Evolutionary conservation across 2,329 filamentous ascomycete species (phyloP), one percentile per base, ranked within the genome.

Genomic region (Paracorniculantispora psalliotae): DNA sequence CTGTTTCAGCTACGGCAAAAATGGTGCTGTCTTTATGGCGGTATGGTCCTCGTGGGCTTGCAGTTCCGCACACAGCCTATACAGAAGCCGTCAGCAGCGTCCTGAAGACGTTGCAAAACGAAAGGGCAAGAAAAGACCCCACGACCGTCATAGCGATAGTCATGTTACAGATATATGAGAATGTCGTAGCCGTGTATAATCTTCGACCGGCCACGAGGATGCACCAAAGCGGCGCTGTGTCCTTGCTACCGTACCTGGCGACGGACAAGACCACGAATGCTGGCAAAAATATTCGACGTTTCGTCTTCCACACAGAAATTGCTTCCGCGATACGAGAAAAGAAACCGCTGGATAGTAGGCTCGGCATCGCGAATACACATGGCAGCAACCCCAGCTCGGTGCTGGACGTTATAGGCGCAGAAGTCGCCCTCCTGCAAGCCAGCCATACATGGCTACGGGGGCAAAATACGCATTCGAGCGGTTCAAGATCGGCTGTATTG

Each of bases 1-100:
- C 63, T 21, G 53, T 62, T 23, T 44, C 49, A 12, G 59, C 46
- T 3, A 25, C 47, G 6, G 44, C 55, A 2, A 23, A 30, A 7
- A 21, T 13, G 23, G 47, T 51, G 4, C 10, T 58, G 13, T 41
- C 37, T 13, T 4, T 58, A 37, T 58, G 47, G 55, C 54, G 33
- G 3, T 33, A 57, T 17, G 51, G 39, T 5, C 23, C 39, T 1
- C 28, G 7, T 1, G 25, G 37, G 33, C 25, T 54, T 6, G 21
- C 17, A 3, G 17, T n/a, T 25, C 51, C 51, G n/a, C 15, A 21
- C 12, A 44, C 21, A 17, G 21, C 39, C 3, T 47, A 48, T 21
- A 7, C 41, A 5, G 13, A n/a, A 25, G 52, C 52, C 26, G 23
- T 56, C 21, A 25, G n/a, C 2, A 5, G 28, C 28, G 19, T 48